Evolutionary conservation across 768 basidiomycete species (phyloP), one percentile per base, ranked within the genome.

Genomic region (Tephrocybe sp.): DNA sequence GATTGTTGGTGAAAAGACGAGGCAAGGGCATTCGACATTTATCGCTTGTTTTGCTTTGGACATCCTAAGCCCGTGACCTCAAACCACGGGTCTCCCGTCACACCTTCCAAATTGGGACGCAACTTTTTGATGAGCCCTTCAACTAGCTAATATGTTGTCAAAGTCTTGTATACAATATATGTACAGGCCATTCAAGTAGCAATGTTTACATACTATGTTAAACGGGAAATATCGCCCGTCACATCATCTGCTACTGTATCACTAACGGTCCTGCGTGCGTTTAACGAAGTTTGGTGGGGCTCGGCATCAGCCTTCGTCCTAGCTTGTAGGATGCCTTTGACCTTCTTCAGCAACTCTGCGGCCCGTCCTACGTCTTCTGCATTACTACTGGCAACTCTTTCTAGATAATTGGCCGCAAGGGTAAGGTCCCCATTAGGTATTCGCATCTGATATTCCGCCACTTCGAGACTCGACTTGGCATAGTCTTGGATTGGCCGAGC

Each of bases 401-500:
- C 82, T 24, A 93, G 72, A 64, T 86, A 88, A 42, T 83, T 79
- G 57, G 75, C 76, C 12, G 93, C 91, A 52, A 93, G 70, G 25
- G 65, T 57, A n/a, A 91, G 61, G 64, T 91, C 80, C 21, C 84
- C 83, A 44, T 79, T 75, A 38, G 82, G 71, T 31, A 74, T 73
- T 42, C 72, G 65, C 64, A 91, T 75, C 55, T 93, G 82, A 59
- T 88, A 83, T 49, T 88, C 84, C 13, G 93, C 93, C 27, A 94
- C 84, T 56, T 84, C 86, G 42, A 97, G 65, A 56, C 84, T 80
- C n/a, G 91, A 94, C 64, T 82, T 86, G 22, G 91, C 83, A 64
- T 87, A 88, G 58, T 94, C 91, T 54, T 79, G 78, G 33, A 90
- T 75, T 2, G 84, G 81, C 30, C 84, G 84, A 34, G 75, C 87